Base-by-base conservation (phyloP, 2,329 filamentous ascomycete genomes). In the Ophiostoma perfectum region DNA sequence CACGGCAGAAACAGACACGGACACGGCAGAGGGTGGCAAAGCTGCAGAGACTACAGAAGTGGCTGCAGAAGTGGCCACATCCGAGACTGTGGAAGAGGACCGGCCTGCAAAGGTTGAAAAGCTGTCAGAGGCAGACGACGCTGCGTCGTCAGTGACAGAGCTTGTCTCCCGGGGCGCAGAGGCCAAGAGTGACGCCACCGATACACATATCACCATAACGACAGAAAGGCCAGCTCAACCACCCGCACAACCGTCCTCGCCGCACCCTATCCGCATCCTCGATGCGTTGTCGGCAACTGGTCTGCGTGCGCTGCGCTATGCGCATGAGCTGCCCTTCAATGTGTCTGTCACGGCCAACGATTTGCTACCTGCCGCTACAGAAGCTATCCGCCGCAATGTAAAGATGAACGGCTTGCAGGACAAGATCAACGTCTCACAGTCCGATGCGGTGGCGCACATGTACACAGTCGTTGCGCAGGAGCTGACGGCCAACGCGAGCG, bases 231-330 rank as follows among this genome's bases (percentile, higher is more conserved):
- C 58, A 14, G 65, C 66, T 72, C 68, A 72, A 68, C 38, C 73
- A 55, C 67, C 47, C 72, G 73, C 18, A 67, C 70, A 49, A 18
- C 71, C 18, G n/a, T 55, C 3, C 12, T 38, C n/a, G 18, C 65
- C 49, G 3, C 78, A 81, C 11, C 77, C 80, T 9, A 94, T 97
- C 75, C 89, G 88, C n/a, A 94, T 99, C 52, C 86, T 99, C 8
- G 95, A 99, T 78, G 95, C 95, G 0, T 84, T 99, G 5, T 99
- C 95, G 9, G 95, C 95, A 0, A 97, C 93, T 3, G 95, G 95
- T 38, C 84, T 99, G 5, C 89, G 95, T 71, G 95, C 95, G 5
- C 79, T 99, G 58, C 90, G 95, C 70, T 99, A 98, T 78, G 91
- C 92, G 0, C 89, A 93, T 73, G 95, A 99, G 76, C 87, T 99